Base-by-base conservation (phyloP, 2,329 filamentous ascomycete species). In the Geosmithia morbida region DNA sequence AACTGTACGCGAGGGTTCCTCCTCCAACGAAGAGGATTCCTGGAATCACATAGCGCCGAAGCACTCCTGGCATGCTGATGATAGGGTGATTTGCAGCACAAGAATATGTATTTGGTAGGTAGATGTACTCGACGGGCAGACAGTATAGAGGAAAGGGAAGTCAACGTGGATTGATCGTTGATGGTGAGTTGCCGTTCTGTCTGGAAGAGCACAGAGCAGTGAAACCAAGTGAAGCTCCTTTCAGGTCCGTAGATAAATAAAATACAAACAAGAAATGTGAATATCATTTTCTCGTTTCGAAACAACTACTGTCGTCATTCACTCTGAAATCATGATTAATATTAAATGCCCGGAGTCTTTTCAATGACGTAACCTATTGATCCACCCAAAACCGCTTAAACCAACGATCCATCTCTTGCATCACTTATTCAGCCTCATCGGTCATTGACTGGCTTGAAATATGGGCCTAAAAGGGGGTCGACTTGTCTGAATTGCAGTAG, bases 1-100 rank as follows among this genome's bases (percentile, higher is more conserved):
- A 84, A 53, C 66, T 64, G 53, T 66, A 63, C 26, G 75, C 58
- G 37, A 70, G 57, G 48, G 68, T 67, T 51, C 68, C 66, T 26
- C 69, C 67, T 20, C 64, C 63, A 42, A 64, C 61, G 43, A 63
- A 64, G 44, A 66, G 55, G 19, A 66, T 65, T 43, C 66, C 60
- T 2, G 71, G 67, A 22, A 70, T 55, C 22, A 67, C 64, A 18
- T 71, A 56, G 47, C 70, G 67, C 54, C 70, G 66, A 41, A 70
- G 50, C 41, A 66, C 2, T 43, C 41, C 17, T 22, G 19, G 19
- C 19, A 43, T 16, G 2, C 20, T 16, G 41, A 10, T 22, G 20
- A 43, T 14, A 4, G n/a, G n/a, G n/a, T n/a, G n/a, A n/a, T n/a
- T n/a, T n/a, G n/a, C n/a, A n/a, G n/a, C n/a, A n/a, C n/a, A n/a